These are phyloP conservation scores for Astrothelium subdiscretum DNA, from an alignment of 495 filamentous ascomycete genomes.

Conservation along the genomic window DNA sequence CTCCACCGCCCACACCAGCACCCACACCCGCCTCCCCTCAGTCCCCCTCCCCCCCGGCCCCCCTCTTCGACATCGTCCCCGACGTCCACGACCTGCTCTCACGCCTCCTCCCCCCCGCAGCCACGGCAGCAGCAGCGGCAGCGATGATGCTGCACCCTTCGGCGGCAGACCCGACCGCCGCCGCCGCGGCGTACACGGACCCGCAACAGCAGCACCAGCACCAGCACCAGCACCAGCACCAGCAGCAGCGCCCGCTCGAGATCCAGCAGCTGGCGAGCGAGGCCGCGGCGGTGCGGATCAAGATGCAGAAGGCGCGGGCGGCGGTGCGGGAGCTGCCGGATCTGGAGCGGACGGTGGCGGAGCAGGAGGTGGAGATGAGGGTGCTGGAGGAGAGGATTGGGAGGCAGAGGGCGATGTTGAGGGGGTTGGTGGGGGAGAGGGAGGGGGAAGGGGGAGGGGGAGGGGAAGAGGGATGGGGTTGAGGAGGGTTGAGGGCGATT, in stretches of 20 bases:
- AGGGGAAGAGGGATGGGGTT: constrained; percentile 21
- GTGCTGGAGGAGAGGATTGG: constrained; percentile 50
- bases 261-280: constrained; percentile 69
- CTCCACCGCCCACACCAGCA: constrained; percentile 13
- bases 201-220: constrained; percentile 13
- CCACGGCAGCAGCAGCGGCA: constrained; percentile 14
- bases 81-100: constrained; percentile 65
- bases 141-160: too few species aligned
- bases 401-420: constrained; percentile 20
- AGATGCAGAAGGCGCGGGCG: constrained; percentile 62
- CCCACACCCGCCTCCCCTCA: constrained; percentile 41
- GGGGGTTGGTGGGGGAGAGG: constrained; percentile 51
- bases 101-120: constrained; percentile 46
- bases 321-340: constrained; percentile 63
- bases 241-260: constrained; percentile 37
- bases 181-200: constrained; percentile 15
- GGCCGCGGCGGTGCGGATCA: constrained; percentile 62
- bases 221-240: too few species aligned
- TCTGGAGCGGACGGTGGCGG: constrained; percentile 53
- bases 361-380: constrained; percentile 71
- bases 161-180: constrained; percentile 8
- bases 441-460: constrained; percentile 56
- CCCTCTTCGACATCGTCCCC: constrained; percentile 74
- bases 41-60: constrained; percentile 37
- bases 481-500: constrained; percentile 4